Evolutionary conservation across 2,329 filamentous ascomycete species (phyloP), one percentile per base, ranked within the genome.

Genomic region (Colletotrichum tofieldiae): DNA sequence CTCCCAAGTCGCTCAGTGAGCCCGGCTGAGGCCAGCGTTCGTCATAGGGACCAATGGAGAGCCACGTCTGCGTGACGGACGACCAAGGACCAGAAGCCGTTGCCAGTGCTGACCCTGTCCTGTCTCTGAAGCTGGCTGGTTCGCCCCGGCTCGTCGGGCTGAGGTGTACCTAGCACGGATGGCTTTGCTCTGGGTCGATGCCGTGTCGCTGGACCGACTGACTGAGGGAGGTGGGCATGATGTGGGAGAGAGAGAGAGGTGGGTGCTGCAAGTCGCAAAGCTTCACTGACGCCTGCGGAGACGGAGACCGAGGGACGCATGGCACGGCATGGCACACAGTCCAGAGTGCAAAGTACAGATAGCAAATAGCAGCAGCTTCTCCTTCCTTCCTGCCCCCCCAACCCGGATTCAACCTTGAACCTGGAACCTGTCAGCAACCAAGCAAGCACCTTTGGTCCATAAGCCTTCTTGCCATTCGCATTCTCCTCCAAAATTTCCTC

Each of bases 401-500:
- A 54, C 35, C 49, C 49, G 51, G 56, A 58, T 60, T 72, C 52
- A 70, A 72, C 60, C 70, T 70, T 60, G 70, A 56, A 55, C 61
- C 61, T 64, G 23, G 49, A 64, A 61, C 70, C 60, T 72, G 59
- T 65, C 66, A 72, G 70, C 70, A 63, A 47, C 65, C 65, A 59
- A 55, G 43, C 67, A 60, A 60, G 39, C 39, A 63, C 49, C 51
- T 55, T 54, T 37, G 43, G 32, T 54, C 47, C 61, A 32, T 55
- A 45, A 43, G 20, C 41, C 41, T 47, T 35, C 51, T 12, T 61
- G n/a, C 29, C 58, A 23, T 49, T 37, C 29, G 18, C n/a, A 39
- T 69, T 71, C 43, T 55, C 35, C 65, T 70, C 65, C 60, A 65
- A 72, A 72, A 72, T 72, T 60, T 65, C 70, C 70, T 70, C 66